Percentiles rank a stretch among this genome's conserved stretches.
phyloP scores from a whole-genome alignment of 768 basidiomycete species.

The Trametes cubensis region DNA sequence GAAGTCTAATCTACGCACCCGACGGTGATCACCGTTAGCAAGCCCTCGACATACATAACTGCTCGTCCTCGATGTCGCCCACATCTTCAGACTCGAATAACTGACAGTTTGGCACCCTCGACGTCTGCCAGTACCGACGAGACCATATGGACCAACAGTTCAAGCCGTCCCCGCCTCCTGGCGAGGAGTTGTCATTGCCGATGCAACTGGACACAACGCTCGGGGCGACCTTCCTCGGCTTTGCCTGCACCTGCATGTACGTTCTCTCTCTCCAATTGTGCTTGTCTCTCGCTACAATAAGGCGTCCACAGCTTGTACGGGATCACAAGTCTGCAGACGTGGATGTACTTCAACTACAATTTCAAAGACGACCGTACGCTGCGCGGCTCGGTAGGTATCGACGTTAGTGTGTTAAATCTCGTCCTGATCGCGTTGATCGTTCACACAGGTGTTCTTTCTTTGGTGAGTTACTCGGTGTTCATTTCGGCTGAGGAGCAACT shows the following conservation, averaged over 20 bases:
- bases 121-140: too few species aligned
- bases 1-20: too few species aligned
- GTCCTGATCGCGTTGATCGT: neutral
- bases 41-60: too few species aligned
- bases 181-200: too few species aligned
- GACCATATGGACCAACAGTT: too few species aligned
- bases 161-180: too few species aligned
- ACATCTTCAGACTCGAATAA: too few species aligned
- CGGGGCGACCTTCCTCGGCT: neutral
- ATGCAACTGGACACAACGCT: neutral
- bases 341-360: constrained; percentile 10
- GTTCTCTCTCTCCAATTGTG: neutral
- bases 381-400: neutral
- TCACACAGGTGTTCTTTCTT: neutral
- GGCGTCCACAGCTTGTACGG: neutral
- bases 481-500: too few species aligned
- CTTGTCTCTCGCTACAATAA: too few species aligned
- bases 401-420: neutral
- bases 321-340: constrained; percentile 7
- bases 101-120: too few species aligned
- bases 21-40: too few species aligned
- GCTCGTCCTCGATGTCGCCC: too few species aligned
- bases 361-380: neutral
- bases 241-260: neutral
- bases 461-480: neutral